Base-by-base conservation (phyloP, 129 eudicot genomes). In the Erigeron canadensis region DNA sequence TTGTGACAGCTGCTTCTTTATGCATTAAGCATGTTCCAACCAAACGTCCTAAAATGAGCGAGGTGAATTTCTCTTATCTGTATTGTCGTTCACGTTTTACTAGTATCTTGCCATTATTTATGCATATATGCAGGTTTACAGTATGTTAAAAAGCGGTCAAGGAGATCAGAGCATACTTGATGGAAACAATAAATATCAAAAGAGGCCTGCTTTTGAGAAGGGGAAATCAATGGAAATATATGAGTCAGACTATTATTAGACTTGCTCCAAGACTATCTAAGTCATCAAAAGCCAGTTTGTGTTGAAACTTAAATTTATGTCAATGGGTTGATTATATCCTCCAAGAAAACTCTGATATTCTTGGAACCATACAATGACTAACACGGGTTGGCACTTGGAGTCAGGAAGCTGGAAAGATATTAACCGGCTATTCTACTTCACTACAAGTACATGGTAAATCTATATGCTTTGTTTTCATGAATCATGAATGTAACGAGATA, bases 31-130 rank as follows among this genome's bases (percentile, higher is more conserved):
- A 87, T 12, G 23, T 75, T 65, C 75, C 98, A 58, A 50, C 87
- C 0, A 89, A 83, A 73, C 82, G 98, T 50, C 98, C 96, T 54
- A 76, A 75, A 41, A 93, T 93, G 98, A 78, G 84, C 54, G 83
- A 93, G 88, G 98, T 70, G 77, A 38, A 75, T 76, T 4, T 58
- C 43, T 45, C 1, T 45, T 50, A 5, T 34, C 50, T 37, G 61
- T 50, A 18, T 15, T n/a, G 9, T 62, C 70, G 38, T 73, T 72
- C 50, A 73, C 28, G 68, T 44, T 44, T 15, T 13, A 12, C 11
- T 10, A 34, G 41, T 66, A 16, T 60, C 45, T 23, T 42, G 59
- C 28, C 37, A 17, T 68, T 46, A 34, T 69, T 72, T 39, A n/a
- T 48, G 42, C 74, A 76, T 63, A 22, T 65, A 34, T 45, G 73